phyloP scores from a whole-genome alignment of 2,329 filamentous ascomycete species.

The Fonsecaea nubica region DNA sequence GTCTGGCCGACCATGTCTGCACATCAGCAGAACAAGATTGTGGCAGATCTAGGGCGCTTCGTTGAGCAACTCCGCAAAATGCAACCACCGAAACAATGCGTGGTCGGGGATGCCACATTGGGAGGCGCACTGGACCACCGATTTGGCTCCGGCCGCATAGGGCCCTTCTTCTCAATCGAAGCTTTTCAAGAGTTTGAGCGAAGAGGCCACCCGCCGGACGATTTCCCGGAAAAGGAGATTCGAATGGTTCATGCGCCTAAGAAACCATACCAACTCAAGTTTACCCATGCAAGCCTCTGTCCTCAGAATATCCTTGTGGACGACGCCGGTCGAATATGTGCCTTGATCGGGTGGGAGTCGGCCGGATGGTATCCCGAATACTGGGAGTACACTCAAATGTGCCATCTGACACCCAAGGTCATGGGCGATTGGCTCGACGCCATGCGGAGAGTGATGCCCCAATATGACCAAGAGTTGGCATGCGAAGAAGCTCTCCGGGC shows the following conservation, averaged over 20 bases:
- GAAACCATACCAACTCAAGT: slow-evolving; percentile 41
- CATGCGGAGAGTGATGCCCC: slow-evolving; percentile 35
- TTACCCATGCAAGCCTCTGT: slow-evolving; percentile 43
- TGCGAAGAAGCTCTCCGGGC: slow-evolving; percentile 36
- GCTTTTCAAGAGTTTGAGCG: slow-evolving; percentile 40
- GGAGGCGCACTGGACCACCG: slow-evolving; percentile 39
- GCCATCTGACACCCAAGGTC: slow-evolving; percentile 34
- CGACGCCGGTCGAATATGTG: slow-evolving; percentile 39
- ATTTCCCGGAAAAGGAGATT: slow-evolving; percentile 38
- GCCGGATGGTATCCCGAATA: slow-evolving; percentile 44
- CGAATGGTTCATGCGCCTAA: slow-evolving; percentile 33
- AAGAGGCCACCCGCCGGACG: slow-evolving; percentile 34
- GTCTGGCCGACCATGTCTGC: slow-evolving; percentile 35
- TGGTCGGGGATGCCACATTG: slow-evolving; percentile 39
- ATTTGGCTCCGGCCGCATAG: slow-evolving; percentile 37
- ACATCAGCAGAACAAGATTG: slow-evolving; percentile 38
- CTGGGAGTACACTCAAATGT: slow-evolving; percentile 44
- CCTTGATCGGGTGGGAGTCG: slow-evolving; percentile 44
- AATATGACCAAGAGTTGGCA: slow-evolving; percentile 38
- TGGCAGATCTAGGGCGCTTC: slow-evolving; percentile 38
- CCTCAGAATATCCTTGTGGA: slow-evolving; percentile 43
- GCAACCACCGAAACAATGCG: slow-evolving; percentile 39
- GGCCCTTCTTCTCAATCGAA: slow-evolving; percentile 39
- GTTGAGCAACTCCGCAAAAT: slow-evolving; percentile 41
- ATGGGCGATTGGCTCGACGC: slow-evolving; percentile 38